These are phyloP conservation scores for Claviceps capensis DNA, from an alignment of 2,329 filamentous ascomycete species.

Conservation along the genomic window DNA sequence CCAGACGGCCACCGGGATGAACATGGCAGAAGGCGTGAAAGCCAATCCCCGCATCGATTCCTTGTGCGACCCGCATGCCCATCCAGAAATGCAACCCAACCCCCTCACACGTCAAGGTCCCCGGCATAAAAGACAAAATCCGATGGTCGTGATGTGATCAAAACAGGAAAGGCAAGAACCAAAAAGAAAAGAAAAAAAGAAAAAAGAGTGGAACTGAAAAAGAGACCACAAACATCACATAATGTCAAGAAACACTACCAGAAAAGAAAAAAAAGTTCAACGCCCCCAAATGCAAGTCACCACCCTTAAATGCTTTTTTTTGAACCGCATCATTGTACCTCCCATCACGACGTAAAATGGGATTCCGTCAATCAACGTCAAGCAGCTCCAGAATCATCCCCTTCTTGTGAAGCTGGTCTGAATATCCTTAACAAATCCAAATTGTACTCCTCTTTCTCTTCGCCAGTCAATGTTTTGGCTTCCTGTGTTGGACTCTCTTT, in stretches of 20 bases:
- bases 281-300: constrained; percentile 25
- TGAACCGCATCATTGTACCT: constrained; percentile 3
- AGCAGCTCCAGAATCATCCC: constrained; percentile 4
- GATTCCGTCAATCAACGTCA: constrained; percentile 1
- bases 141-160: neutral
- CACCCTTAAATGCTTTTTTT: constrained; percentile 16
- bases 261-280: constrained; percentile 15
- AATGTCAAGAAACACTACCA: neutral
- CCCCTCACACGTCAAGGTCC: constrained; percentile 2
- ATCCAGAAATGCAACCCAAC: neutral
- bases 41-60: constrained; percentile 2
- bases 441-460: constrained; percentile 3
- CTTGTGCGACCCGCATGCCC: neutral
- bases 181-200: constrained; percentile 6
- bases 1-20: constrained; percentile 9
- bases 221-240: constrained; percentile 7
- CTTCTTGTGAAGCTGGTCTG: constrained; percentile 2
- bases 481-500: neutral
- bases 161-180: constrained; percentile 7
- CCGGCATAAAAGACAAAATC: neutral
- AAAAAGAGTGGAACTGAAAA: constrained; percentile 8
- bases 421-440: constrained; percentile 6
- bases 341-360: neutral
- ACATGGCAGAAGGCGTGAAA: constrained; percentile 1
- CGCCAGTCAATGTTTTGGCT: neutral